phyloP scores from a whole-genome alignment of 495 filamentous ascomycete species.

The Talaromyces nanjingensis region DNA sequence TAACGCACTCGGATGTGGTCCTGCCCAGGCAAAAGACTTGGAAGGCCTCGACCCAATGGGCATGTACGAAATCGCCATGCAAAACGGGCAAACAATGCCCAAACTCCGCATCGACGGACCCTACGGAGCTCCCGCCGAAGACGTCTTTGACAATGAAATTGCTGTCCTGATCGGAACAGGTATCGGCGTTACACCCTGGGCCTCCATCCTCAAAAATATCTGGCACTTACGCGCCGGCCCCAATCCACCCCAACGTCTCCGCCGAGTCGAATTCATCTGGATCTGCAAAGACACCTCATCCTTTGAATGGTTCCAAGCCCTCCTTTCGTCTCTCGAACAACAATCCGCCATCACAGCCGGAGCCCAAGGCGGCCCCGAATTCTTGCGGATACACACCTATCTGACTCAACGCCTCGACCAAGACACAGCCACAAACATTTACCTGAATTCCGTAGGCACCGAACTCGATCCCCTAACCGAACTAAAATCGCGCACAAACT shows the following conservation, averaged over 20 bases:
- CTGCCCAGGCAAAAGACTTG: constrained; percentile 73
- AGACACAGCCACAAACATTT: constrained; percentile 92
- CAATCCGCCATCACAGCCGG: constrained; percentile 67
- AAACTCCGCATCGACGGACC: constrained; percentile 85
- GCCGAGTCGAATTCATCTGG: constrained; percentile 98
- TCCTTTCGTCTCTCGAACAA: constrained; percentile 84
- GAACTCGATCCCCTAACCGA: constrained; percentile 88
- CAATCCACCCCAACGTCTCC: constrained; percentile 78
- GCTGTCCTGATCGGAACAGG: constrained; percentile 94
- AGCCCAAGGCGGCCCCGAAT: constrained; percentile 65
- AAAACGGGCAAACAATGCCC: constrained; percentile 89
- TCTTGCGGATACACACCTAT: constrained; percentile 97
- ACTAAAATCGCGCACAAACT: constrained; percentile 83
- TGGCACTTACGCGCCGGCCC: constrained; percentile 86
- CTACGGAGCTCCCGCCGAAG: constrained; percentile 91
- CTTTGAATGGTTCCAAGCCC: constrained; percentile 98
- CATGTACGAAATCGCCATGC: constrained; percentile 96
- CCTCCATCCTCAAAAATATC: constrained; percentile 95
- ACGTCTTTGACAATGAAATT: constrained; percentile 95
- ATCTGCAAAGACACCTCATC: constrained; percentile 93
- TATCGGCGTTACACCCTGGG: constrained; percentile 98
- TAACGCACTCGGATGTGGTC: constrained; percentile 87
- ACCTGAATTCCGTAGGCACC: constrained; percentile 86
- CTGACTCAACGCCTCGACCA: constrained; percentile 88
- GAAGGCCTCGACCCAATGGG: constrained; percentile 88